Evolutionary conservation across 2,329 filamentous ascomycete species (phyloP), one percentile per base, ranked within the genome.

Genomic region (Penicillium sp.): DNA sequence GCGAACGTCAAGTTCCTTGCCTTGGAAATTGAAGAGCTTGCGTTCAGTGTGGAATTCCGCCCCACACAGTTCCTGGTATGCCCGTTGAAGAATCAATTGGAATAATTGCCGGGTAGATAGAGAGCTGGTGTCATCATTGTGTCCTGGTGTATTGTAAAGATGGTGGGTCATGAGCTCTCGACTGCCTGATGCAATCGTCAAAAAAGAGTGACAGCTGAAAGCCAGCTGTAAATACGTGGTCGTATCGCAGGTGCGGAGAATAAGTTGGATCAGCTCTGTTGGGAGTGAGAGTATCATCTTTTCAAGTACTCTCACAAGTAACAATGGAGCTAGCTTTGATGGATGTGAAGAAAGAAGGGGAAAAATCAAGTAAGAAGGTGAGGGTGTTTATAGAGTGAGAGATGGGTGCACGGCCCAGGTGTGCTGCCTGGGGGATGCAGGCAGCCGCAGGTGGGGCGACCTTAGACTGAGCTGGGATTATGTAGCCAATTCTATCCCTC

Each of bases 161-260:
- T 76, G 75, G 45, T 69, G 64, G 2, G 72, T 39, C 18, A 76
- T 49, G 27, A 71, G 61, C 41, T 71, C 64, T 26, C 73, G 68
- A 43, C 62, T 70, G 30, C 49, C 61, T 1, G 61, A 65, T 7
- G 73, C 72, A 37, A 75, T 62, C 7, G 60, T 51, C 55, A 70
- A 68, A 10, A 77, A 59, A 32, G 59, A 56, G n/a, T 59, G 68
- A 53, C 71, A 75, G 32, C 68, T 61, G 15, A 68, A 63, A 13
- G 71, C 69, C 6, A 66, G 56, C 49, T 77, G 71, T 37, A 77
- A 51, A 49, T 71, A 77, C 21, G 65, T 62, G 17, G 69, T 58
- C 6, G 70, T 69, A 3, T 64, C 67, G 43, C 65, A 67, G 34
- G 64, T 55, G 29, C 63, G 56, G 21, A 77, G 58, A 37, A 77